phyloP scores from a whole-genome alignment of 2,329 filamentous ascomycete genomes.

The Calonectria pseudoturangicola region DNA sequence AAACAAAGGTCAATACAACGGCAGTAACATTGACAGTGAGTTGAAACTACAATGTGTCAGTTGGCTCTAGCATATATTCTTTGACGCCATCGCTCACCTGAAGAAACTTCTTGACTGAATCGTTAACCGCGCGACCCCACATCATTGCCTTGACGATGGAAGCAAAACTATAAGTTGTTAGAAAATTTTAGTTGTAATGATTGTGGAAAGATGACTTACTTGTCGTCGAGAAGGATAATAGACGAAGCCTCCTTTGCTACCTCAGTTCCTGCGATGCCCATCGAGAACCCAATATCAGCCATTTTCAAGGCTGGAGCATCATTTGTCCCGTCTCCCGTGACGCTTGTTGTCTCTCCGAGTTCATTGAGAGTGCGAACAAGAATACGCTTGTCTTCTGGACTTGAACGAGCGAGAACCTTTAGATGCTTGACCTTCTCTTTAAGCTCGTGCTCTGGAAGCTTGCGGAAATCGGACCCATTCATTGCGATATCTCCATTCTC shows the following conservation, averaged over 20 bases:
- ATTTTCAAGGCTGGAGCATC: slow-evolving; percentile 77
- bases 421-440: slow-evolving; percentile 75
- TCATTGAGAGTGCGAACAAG: slow-evolving; percentile 78
- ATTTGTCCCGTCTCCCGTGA: slow-evolving; percentile 78
- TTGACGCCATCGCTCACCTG: slow-evolving; percentile 61
- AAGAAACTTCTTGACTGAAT: slow-evolving; percentile 78
- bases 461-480: slow-evolving; percentile 72
- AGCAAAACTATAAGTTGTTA: slow-evolving; percentile 61
- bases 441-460: slow-evolving; percentile 70
- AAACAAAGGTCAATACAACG: slow-evolving; percentile 75
- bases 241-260: slow-evolving; percentile 78
- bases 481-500: slow-evolving; percentile 81
- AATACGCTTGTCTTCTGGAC: slow-evolving; percentile 80
- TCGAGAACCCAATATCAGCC: slow-evolving; percentile 78
- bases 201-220: slow-evolving; percentile 55
- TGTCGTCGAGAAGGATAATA: slow-evolving; percentile 78
- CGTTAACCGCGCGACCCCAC: slow-evolving; percentile 78
- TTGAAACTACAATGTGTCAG: slow-evolving; percentile 66
- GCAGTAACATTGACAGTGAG: slow-evolving; percentile 80
- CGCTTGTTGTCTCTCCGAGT: slow-evolving; percentile 75
- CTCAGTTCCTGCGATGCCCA: slow-evolving; percentile 79
- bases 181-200: too few species aligned
- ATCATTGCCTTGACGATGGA: slow-evolving; percentile 77
- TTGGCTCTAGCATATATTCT: background rate
- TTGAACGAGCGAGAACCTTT: slow-evolving; percentile 79